Base-by-base conservation (phyloP, 257 asterid genomes). In the Phtheirospermum japonicum region DNA sequence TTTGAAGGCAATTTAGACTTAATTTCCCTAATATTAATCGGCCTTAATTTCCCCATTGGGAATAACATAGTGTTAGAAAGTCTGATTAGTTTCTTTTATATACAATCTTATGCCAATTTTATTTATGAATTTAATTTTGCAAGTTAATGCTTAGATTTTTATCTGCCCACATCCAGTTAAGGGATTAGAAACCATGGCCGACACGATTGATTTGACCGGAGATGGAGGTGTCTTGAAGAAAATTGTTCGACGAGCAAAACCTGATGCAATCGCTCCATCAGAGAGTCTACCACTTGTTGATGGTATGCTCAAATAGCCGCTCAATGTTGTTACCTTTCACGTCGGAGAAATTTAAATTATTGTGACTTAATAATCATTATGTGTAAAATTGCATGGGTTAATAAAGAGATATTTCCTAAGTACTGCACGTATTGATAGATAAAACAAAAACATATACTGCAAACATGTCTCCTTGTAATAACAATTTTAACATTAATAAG, bases 161-260 rank as follows among this genome's bases (percentile, higher is more conserved):
- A 11, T 59, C 48, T 57, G 61, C 46, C 30, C n/a, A 30, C 69
- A 76, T 78, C 76, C 76, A 75, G 66, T 49, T 74, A 76, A 71
- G 58, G 55, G 28, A 72, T 64, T 48, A 14, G 57, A 31, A 73
- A 77, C 54, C 71, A 92, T 92, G 98, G 82, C 70, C 59, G 95
- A 79, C 45, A 49, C 80, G 23, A 65, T 79, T 49, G 96, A 92
- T 79, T 80, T 92, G 84, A 84, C 82, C 75, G 98, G 98, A 61
- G 98, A 92, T 80, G 98, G 96, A 74, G 98, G 98, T 52, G 96
- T 92, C 72, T 33, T 83, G 71, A 92, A 92, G 82, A 82, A 87
- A 32, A 86, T 82, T 20, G 46, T 86, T 19, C 85, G 90, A 49
- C 81, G 76, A 7, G 84, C 98, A 36, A 88, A 80, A 72, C 81